Evolutionary conservation across 352 stramenopile species (phyloP), one percentile per base, ranked within the genome.

Genomic region (Globisporangium cylindrosporum): DNA sequence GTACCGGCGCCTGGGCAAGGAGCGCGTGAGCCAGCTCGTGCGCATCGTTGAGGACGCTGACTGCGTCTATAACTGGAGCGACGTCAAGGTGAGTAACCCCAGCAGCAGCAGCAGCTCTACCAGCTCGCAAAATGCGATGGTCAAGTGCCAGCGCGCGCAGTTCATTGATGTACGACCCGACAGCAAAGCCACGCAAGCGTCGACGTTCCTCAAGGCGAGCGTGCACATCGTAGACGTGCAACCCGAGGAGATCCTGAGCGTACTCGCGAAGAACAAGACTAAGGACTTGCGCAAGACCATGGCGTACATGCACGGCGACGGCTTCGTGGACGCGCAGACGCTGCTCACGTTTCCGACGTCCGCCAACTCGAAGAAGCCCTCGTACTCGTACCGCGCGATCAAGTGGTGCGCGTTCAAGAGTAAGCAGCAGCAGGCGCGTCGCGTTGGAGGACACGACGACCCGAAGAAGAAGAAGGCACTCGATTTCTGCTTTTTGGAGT

Each of bases 31-130:
- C 25, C 80, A 92, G 62, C 80, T 94, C 61, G 79, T 91, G 57
- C 84, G 86, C 56, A 89, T 94, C 68, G 83, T 91, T 68, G 81
- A 94, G 46, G 84, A 92, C 71, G 83, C 83, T 62, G 86, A 91
- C 72, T 86, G 78, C 59, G 74, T 86, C 20, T 91, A 91, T 77
- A 86, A 85, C 59, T 92, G 84, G 84, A 81, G 69, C 18, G 73
- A 84, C 36, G 62, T 70, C 5, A 80, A 75, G 62, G 64, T 71
- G 15, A 53, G 24, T 9, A 32, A 51, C 43, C 43, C 43, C 2
- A 60, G n/a, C 41, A 43, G 22, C 24, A 18, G 12, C 53, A 25
- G 22, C 54, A 24, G 56, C 29, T 27, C 41, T 1, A 49, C 15
- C 41, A n/a, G 14, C 41, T 49, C 43, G 7, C 41, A 49, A 6